Percentiles rank a stretch among this genome's conserved stretches.
phyloP scores from a whole-genome alignment of 352 stramenopile genomes.

The Phytophthora tubulina region DNA sequence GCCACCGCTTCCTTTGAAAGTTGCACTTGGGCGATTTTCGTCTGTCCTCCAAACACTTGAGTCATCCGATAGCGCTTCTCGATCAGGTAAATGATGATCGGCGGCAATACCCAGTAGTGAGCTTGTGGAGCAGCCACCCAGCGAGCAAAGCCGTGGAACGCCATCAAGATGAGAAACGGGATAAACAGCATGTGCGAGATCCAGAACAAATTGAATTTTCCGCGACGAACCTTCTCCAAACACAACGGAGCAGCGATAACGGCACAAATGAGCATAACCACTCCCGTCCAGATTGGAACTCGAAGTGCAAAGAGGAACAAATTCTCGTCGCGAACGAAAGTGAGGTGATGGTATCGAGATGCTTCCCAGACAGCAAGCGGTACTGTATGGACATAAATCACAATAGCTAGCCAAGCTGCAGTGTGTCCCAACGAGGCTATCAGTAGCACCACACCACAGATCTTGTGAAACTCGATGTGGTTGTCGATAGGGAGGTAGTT shows the following conservation, averaged over 20 bases:
- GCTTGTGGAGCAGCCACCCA: conserved; percentile 69
- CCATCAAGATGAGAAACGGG: conserved; percentile 73
- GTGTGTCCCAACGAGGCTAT: conserved; percentile 66
- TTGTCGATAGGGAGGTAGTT: conserved; percentile 69
- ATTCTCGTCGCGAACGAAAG: conserved; percentile 64
- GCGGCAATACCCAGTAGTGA: conserved; percentile 61
- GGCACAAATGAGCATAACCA: conserved; percentile 68
- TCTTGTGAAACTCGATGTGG: conserved; percentile 79
- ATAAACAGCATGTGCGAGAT: conserved; percentile 74
- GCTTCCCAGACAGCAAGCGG: conserved; percentile 49
- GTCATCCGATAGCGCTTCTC: conserved; percentile 72
- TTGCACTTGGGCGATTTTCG: conserved; percentile 57
- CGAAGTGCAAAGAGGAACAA: conserved; percentile 51
- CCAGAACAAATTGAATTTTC: conserved; percentile 81
- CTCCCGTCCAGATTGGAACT: conserved; percentile 71
- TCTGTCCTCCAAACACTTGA: conserved; percentile 62
- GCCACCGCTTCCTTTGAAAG: conserved; percentile 65
- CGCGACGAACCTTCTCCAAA: conserved; percentile 57
- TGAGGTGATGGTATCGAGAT: conserved; percentile 57
- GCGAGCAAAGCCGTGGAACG: conserved; percentile 66
- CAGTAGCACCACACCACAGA: conserved; percentile 79
- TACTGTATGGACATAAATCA: conserved; percentile 58
- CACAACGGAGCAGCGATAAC: conserved; percentile 57
- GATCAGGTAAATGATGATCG: conserved; percentile 65
- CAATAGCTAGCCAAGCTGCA: conserved; percentile 61